A percentile compares a stretch with the other conserved stretches of the same genome.
Conservation (phyloP, 2,329 filamentous ascomycete genomes). For the Spiromastix sp. region DNA sequence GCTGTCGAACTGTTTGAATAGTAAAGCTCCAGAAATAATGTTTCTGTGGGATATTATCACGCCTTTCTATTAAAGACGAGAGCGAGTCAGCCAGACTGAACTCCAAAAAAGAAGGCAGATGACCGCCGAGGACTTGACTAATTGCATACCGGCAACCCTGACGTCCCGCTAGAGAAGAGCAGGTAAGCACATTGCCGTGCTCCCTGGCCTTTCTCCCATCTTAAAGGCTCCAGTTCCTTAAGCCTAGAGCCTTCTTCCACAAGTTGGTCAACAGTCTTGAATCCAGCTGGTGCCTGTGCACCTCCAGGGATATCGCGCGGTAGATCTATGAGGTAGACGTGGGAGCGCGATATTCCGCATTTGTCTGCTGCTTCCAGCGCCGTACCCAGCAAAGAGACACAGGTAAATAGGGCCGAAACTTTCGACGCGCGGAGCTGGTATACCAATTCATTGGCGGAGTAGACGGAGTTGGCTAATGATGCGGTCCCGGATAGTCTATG, state of each 20-base stretch:
- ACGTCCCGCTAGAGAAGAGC: slow-evolving; percentile 64
- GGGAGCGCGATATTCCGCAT: slow-evolving; percentile 47
- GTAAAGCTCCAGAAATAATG: slow-evolving; percentile 59
- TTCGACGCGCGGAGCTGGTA: slow-evolving; percentile 56
- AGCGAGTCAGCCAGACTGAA: background rate
- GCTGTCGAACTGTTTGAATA: slow-evolving; percentile 42
- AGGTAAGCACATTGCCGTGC: slow-evolving; percentile 56
- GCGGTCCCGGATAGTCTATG: slow-evolving; percentile 60
- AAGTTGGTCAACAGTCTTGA: slow-evolving; percentile 53
- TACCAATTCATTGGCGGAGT: slow-evolving; percentile 52
- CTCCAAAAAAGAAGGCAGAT: background rate
- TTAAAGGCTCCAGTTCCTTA: slow-evolving; percentile 44
- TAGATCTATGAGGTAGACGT: slow-evolving; percentile 55
- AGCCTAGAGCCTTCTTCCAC: slow-evolving; percentile 47
- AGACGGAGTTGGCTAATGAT: slow-evolving; percentile 58
- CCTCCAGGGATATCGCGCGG: slow-evolving; percentile 41
- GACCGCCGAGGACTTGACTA: no score
- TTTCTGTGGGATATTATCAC: slow-evolving; percentile 66
- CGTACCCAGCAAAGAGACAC: slow-evolving; percentile 48
- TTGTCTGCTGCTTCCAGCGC: slow-evolving; percentile 52
- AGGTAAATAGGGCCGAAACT: slow-evolving; percentile 57
- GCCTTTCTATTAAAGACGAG: slow-evolving; percentile 46
- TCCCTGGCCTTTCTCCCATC: slow-evolving; percentile 55
- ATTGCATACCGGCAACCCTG: slow-evolving; percentile 51
- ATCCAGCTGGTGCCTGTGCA: slow-evolving; percentile 34